Evolutionary conservation across 2,329 filamentous ascomycete species (phyloP).

Genomic region (Coniella vitis): DNA sequence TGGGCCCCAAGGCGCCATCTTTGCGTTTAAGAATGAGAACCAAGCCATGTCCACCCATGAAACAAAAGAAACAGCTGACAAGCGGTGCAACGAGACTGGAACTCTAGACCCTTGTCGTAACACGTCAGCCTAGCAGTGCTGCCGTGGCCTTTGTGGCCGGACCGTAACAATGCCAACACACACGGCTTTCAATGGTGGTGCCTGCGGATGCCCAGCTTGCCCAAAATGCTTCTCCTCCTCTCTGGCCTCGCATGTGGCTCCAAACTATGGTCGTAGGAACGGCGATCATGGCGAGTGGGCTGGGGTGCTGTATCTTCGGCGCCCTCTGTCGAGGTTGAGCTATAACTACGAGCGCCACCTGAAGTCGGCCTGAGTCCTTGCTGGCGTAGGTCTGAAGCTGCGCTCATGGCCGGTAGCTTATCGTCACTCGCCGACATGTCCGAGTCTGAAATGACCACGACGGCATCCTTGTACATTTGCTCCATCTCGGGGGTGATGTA

Average conservation of each 20-base stretch:
- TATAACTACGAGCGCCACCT: conserved; percentile 33
- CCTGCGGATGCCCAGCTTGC: conserved; percentile 10
- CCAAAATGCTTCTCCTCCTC: conserved; percentile 13
- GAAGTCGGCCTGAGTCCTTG: conserved; percentile 19
- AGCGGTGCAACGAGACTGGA: no score
- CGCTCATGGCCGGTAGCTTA: conserved; percentile 16
- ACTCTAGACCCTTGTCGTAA: no score
- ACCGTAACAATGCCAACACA: background rate
- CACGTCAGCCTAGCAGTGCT: background rate
- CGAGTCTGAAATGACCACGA: conserved; percentile 19
- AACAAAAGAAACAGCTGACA: no score
- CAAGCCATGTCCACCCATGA: no score
- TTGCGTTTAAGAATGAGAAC: no score
- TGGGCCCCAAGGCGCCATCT: no score
- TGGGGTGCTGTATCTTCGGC: conserved; percentile 16
- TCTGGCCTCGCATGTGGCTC: conserved; percentile 6
- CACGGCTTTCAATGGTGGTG: background rate
- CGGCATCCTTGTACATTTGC: conserved; percentile 26
- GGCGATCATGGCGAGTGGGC: background rate
- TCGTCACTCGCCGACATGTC: conserved; percentile 14
- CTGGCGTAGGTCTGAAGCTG: conserved; percentile 13
- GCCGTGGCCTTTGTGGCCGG: no score
- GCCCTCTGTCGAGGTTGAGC: conserved; percentile 21
- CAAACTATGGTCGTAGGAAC: conserved; percentile 8
- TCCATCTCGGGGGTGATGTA: conserved; percentile 32